Evolutionary conservation across 139 green algal genomes (phyloP), one percentile per base, ranked within the genome.

Genomic region (Chlamydomonas sphaeroides): DNA sequence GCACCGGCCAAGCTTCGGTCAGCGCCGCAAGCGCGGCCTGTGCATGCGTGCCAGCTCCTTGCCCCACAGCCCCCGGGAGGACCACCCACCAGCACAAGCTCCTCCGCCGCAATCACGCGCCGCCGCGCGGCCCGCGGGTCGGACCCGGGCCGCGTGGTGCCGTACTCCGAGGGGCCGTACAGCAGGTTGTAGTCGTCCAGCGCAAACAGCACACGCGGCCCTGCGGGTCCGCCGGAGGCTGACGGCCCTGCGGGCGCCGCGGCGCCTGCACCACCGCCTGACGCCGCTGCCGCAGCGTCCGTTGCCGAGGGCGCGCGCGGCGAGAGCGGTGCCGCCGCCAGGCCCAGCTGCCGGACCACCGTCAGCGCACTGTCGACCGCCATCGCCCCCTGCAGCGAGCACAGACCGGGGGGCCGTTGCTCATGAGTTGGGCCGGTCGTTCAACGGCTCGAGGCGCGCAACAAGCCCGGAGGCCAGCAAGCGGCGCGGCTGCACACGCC

Each of bases 121-220:
- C 83, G 80, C 62, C 53, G 41, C 32, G 51, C 80, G 75, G 32
- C 15, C 11, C 5, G 61, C 11, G 42, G 68, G 30, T 14, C 33
- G 21, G 35, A 39, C 2, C 15, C 33, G 15, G 56, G 18, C 20
- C 59, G 32, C 56, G 45, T 49, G 42, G n/a, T 51, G 25, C 86
- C 80, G 71, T 95, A 95, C 17, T 82, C 87, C 11, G 87, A 93
- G 33, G 59, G 59, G 32, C 85, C 83, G 84, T 92, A 90, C 56
- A 95, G 89, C 2, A 68, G 83, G 63, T 95, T 94, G 85, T 95
- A 95, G 80, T 92, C 89, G 75, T 95, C 92, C 49, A 95, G 70
- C 5, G 88, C 91, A 26, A 95, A 66, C 68, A 95, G 62, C 28
- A 94, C 85, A 4, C 28, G 65, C 6, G 53, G 56, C 56, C 18